These are phyloP conservation scores for Wickerhamomyces sp. DNA, from an alignment of 1,139 yeast genomes.

Conservation along the genomic window DNA sequence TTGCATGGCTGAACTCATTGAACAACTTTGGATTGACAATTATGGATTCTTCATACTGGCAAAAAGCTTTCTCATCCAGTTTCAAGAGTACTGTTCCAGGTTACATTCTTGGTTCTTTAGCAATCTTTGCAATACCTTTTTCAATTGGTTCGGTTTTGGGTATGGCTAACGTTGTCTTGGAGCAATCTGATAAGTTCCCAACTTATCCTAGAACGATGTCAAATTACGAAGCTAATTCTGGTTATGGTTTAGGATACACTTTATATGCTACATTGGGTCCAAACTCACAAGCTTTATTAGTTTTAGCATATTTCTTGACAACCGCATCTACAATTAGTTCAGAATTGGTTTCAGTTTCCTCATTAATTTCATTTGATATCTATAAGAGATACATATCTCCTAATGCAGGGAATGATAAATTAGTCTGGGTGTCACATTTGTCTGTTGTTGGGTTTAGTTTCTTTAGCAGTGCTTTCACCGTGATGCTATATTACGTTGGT, in stretches of 20 bases:
- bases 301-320: not conserved
- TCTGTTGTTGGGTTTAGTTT: conserved; percentile 42
- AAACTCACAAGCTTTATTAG: not conserved
- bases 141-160: conserved; percentile 38
- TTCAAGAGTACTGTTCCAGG: conserved; percentile 36
- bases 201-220: conserved; percentile 41
- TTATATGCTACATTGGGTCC: not conserved
- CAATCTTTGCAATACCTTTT: conserved; percentile 33
- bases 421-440: conserved; percentile 35
- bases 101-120: conserved; percentile 32
- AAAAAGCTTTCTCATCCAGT: conserved; percentile 35
- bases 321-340: not conserved
- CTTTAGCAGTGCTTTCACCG: conserved; percentile 45
- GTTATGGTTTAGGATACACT: not conserved
- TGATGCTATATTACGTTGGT: conserved; percentile 49
- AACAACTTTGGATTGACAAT: conserved; percentile 50
- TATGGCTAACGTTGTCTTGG: conserved; percentile 41
- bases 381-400: not conserved
- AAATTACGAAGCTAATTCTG: conserved; percentile 32
- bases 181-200: conserved; percentile 43
- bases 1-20: conserved; percentile 45
- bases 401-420: not conserved
- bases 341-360: not conserved
- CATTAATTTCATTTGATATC: not conserved
- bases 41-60: conserved; percentile 48